phyloP scores from a whole-genome alignment of 2,329 filamentous ascomycete genomes.

The Xylariales sp. region DNA sequence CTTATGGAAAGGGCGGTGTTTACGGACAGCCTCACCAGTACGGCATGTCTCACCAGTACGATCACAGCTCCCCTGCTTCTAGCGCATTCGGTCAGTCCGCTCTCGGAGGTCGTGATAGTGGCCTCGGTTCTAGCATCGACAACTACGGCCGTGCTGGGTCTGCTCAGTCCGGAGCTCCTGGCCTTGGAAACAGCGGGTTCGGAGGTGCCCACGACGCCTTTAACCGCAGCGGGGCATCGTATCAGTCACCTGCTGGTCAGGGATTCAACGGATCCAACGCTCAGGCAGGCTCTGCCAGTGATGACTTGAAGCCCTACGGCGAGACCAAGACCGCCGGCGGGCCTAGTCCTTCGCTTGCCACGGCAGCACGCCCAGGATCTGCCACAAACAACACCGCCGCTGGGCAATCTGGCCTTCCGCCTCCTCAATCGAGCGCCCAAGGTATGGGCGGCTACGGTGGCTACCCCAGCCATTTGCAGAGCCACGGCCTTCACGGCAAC shows the following conservation, averaged over 20 bases:
- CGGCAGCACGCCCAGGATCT: slow-evolving; percentile 53
- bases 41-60: slow-evolving; percentile 53
- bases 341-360: slow-evolving; percentile 52
- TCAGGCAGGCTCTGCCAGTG: slow-evolving; percentile 40
- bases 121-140: slow-evolving; percentile 43
- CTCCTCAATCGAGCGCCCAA: slow-evolving; percentile 49
- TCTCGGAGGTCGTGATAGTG: slow-evolving; percentile 46
- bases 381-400: slow-evolving; percentile 49
- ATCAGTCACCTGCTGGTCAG: slow-evolving; percentile 52
- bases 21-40: slow-evolving; percentile 53
- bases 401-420: slow-evolving; percentile 51
- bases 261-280: slow-evolving; percentile 45
- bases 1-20: slow-evolving; percentile 51
- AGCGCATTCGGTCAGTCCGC: slow-evolving; percentile 48
- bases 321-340: slow-evolving; percentile 50
- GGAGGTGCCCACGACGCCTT: slow-evolving; percentile 53
- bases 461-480: slow-evolving; percentile 52
- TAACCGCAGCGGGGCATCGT: slow-evolving; percentile 46
- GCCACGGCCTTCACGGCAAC: slow-evolving; percentile 48
- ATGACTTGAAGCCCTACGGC: slow-evolving; percentile 57
- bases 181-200: slow-evolving; percentile 46
- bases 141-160: slow-evolving; percentile 50
- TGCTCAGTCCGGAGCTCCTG: slow-evolving; percentile 44
- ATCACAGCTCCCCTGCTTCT: slow-evolving; percentile 47
- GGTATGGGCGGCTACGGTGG: slow-evolving; percentile 50